Evolutionary conservation across 331 rosid species (phyloP).

Genomic region (Rhamnella rubrinervis): DNA sequence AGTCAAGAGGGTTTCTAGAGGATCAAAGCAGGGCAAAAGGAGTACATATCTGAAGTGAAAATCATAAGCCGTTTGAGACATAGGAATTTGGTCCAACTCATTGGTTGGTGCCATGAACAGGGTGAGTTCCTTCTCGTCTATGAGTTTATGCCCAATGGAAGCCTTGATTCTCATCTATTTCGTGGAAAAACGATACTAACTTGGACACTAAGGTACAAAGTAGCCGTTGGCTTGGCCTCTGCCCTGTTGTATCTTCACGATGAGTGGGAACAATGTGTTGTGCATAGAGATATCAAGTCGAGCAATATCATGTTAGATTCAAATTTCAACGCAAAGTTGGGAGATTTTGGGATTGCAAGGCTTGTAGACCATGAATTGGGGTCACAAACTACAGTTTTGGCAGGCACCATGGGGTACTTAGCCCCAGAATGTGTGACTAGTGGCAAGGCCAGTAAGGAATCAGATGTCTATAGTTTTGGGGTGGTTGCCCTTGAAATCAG

Average conservation of each 20-base stretch:
- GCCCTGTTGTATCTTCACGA: constrained; percentile 70
- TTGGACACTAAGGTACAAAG: constrained; percentile 53
- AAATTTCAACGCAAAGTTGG: constrained; percentile 61
- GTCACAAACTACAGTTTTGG: constrained; percentile 62
- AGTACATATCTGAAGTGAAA: constrained; percentile 70
- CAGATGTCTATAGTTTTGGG: constrained; percentile 75
- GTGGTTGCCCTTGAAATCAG: constrained; percentile 67
- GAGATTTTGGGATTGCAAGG: constrained; percentile 78
- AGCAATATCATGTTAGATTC: constrained; percentile 75
- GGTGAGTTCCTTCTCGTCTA: constrained; percentile 68
- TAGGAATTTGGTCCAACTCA: constrained; percentile 67
- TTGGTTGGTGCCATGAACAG: constrained; percentile 72
- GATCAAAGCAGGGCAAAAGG: constrained; percentile 76
- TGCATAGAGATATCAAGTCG: constrained; percentile 75
- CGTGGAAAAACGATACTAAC: constrained; percentile 32
- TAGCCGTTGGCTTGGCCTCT: constrained; percentile 62
- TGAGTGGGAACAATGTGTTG: constrained; percentile 85
- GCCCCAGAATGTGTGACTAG: constrained; percentile 72
- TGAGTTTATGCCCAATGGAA: constrained; percentile 74
- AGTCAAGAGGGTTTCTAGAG: constrained; percentile 70
- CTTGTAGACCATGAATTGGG: constrained; percentile 73
- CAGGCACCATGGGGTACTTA: constrained; percentile 75
- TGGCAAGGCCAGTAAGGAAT: constrained; percentile 65
- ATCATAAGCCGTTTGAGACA: constrained; percentile 71
- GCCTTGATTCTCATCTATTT: constrained; percentile 70